Evolutionary conservation across 495 filamentous ascomycete species (phyloP).

Genomic region (Lophiostoma macrostomum): DNA sequence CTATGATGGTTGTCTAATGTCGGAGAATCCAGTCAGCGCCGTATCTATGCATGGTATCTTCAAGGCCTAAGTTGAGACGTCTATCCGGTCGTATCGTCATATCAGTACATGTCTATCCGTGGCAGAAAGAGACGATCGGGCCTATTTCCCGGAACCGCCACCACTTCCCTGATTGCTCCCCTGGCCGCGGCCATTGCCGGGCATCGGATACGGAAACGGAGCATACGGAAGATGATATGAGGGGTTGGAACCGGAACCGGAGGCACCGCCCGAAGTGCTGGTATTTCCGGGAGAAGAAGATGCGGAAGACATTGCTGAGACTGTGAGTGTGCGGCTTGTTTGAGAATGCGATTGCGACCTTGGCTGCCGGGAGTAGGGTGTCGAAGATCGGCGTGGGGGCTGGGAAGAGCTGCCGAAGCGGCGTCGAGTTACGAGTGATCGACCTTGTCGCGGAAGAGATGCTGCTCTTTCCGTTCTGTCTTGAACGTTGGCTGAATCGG

Average conservation of each 20-base stretch:
- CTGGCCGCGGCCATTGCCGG: slow-evolving; percentile 1
- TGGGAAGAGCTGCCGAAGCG: slow-evolving; percentile 14
- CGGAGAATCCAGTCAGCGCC: slow-evolving; percentile 1
- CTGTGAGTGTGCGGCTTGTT: background rate
- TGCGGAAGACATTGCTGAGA: slow-evolving; percentile 26
- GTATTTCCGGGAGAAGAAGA: slow-evolving; percentile 28
- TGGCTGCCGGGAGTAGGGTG: slow-evolving; percentile 15
- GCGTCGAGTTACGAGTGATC: slow-evolving; percentile 18
- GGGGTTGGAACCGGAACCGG: slow-evolving; percentile 11
- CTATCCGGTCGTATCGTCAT: background rate
- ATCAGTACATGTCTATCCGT: background rate
- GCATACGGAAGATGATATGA: slow-evolving; percentile 25
- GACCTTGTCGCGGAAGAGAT: slow-evolving; percentile 8
- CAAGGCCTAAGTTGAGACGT: too few relatives aligned
- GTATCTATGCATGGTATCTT: background rate
- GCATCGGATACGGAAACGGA: slow-evolving; percentile 30
- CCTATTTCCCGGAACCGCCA: slow-evolving; percentile 24
- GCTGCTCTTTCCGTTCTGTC: background rate
- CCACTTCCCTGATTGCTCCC: background rate
- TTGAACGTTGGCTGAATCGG: background rate
- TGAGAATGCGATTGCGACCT: slow-evolving; percentile 14
- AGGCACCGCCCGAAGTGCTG: slow-evolving; percentile 15
- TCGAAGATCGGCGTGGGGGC: slow-evolving; percentile 10
- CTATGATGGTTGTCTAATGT: too few relatives aligned
- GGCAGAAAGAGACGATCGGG: background rate